phyloP scores from a whole-genome alignment of 305 asterid species.

The Fraxinus platypoda region DNA sequence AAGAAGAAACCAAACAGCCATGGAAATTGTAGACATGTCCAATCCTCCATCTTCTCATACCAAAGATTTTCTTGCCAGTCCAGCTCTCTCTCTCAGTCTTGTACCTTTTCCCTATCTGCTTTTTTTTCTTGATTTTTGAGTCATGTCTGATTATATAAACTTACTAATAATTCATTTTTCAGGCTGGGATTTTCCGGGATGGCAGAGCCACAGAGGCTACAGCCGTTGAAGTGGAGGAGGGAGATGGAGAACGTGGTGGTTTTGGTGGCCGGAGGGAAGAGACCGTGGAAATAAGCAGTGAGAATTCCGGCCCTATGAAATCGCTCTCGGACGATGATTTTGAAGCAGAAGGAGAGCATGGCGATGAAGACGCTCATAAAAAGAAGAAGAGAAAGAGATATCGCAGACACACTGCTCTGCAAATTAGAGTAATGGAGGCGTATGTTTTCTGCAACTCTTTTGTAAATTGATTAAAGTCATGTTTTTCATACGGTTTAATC shows the following conservation, averaged over 20 bases:
- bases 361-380: constrained; percentile 38
- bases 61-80: constrained; percentile 45
- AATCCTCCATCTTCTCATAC: constrained; percentile 35
- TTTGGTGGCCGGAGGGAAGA: constrained; percentile 26
- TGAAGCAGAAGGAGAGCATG: constrained; percentile 44
- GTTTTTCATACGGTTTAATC: neutral
- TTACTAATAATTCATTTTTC: neutral
- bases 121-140: neutral
- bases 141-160: neutral
- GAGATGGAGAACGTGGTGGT: constrained; percentile 30
- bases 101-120: constrained; percentile 22
- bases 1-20: constrained; percentile 15
- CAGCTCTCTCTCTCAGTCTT: constrained; percentile 64
- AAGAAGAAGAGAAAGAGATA: constrained; percentile 70
- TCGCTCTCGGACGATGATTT: constrained; percentile 59
- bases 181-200: constrained; percentile 65
- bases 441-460: constrained; percentile 29
- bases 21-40: constrained; percentile 55
- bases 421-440: constrained; percentile 83
- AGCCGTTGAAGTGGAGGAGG: constrained; percentile 12
- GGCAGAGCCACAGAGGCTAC: constrained; percentile 26
- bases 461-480: neutral
- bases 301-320: constrained; percentile 58
- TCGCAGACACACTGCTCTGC: constrained; percentile 75
- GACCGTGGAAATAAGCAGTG: constrained; percentile 74